phyloP scores from a whole-genome alignment of 2,329 filamentous ascomycete genomes.

The Rhinocladiella similis region DNA sequence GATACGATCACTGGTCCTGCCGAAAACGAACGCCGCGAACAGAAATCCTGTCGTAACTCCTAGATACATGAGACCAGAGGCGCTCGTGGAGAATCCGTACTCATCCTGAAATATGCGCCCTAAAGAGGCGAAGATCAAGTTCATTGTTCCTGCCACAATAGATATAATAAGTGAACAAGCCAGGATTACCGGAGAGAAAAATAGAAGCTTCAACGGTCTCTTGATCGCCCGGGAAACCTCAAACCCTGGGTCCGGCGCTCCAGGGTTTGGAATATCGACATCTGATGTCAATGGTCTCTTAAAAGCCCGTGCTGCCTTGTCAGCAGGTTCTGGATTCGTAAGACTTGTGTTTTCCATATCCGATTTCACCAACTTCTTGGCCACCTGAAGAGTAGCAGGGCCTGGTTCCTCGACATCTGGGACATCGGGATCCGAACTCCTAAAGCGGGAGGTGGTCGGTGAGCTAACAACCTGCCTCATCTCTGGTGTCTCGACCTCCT shows the following conservation, averaged over 20 bases:
- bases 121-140: slow-evolving; percentile 42
- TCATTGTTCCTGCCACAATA: slow-evolving; percentile 51
- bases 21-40: slow-evolving; percentile 28
- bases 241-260: slow-evolving; percentile 37
- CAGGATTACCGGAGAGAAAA: slow-evolving; percentile 56
- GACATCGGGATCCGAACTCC: slow-evolving; percentile 35
- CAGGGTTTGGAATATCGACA: slow-evolving; percentile 25
- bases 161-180: slow-evolving; percentile 47
- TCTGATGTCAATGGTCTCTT: no score
- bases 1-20: slow-evolving; percentile 7
- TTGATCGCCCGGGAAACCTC: slow-evolving; percentile 47
- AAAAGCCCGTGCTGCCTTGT: no score
- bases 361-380: not conserved
- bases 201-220: slow-evolving; percentile 33
- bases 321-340: no score
- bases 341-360: not conserved
- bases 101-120: slow-evolving; percentile 30
- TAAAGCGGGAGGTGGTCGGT: slow-evolving; percentile 35
- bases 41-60: slow-evolving; percentile 31
- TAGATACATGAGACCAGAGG: slow-evolving; percentile 31
- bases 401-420: slow-evolving; percentile 40
- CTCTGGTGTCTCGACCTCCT: slow-evolving; percentile 52
- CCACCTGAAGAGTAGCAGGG: slow-evolving; percentile 13
- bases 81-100: slow-evolving; percentile 28
- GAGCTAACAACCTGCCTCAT: slow-evolving; percentile 40